These are phyloP conservation scores for Helicostylum pulchrum DNA, from an alignment of 192 early-diverging fungal species.

Conservation along the genomic window DNA sequence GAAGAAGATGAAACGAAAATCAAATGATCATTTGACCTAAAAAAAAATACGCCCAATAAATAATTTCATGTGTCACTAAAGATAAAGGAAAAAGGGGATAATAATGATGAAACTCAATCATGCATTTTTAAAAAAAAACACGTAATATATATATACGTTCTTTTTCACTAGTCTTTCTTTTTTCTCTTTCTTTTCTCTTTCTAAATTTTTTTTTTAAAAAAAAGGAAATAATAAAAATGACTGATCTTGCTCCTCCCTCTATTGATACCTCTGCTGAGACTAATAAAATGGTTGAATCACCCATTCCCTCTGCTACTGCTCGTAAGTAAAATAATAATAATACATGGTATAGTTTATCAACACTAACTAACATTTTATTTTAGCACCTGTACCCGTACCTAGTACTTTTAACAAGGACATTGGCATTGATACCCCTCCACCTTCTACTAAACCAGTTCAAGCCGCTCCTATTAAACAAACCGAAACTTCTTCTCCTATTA, in stretches of 20 bases:
- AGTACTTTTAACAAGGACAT: neutral
- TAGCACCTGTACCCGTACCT: neutral
- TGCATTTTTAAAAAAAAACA: neutral
- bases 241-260: neutral
- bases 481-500: neutral
- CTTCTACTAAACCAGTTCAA: constrained; percentile 4
- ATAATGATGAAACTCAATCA: too few species aligned
- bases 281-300: constrained; percentile 2
- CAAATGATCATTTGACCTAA: neutral
- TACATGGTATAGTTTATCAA: neutral
- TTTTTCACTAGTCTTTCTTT: neutral
- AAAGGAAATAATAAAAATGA: neutral
- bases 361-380: neutral
- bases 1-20: neutral
- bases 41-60: too few species aligned
- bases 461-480: neutral
- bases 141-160: neutral
- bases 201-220: constrained; percentile 1
- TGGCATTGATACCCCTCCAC: constrained; percentile 8
- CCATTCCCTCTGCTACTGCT: neutral
- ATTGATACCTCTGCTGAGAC: neutral
- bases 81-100: too few species aligned
- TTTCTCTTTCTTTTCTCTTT: neutral
- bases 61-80: too few species aligned
- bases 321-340: neutral